phyloP scores from a whole-genome alignment of 768 basidiomycete species.

The Pleurotus eryngii region DNA sequence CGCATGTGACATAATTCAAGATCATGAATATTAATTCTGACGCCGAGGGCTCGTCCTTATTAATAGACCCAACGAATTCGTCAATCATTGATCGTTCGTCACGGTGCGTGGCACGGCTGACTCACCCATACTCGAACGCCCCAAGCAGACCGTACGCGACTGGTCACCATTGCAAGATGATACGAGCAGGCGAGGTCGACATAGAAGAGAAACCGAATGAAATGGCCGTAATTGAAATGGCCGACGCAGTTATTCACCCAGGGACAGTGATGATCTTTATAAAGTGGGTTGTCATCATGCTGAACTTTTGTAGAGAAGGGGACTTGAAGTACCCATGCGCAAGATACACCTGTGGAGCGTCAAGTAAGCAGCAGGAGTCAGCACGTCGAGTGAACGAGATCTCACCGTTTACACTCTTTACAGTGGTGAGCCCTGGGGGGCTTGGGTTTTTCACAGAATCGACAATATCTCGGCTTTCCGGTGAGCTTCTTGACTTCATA shows the following conservation, averaged over 20 bases:
- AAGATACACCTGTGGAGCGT: constrained; percentile 63
- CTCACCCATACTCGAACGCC: constrained; percentile 51
- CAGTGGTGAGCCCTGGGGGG: constrained; percentile 94
- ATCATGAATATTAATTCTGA: constrained; percentile 81
- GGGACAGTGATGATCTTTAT: constrained; percentile 82
- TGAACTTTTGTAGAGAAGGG: background rate
- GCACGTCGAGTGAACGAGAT: constrained; percentile 3
- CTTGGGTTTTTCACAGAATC: constrained; percentile 82
- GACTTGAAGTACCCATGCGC: constrained; percentile 71
- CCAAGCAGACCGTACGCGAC: constrained; percentile 51
- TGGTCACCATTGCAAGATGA: constrained; percentile 80
- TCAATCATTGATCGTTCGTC: background rate
- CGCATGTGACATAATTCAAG: constrained; percentile 79
- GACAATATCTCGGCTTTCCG: constrained; percentile 80
- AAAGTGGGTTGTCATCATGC: background rate
- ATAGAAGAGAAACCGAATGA: constrained; percentile 88
- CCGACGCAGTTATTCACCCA: constrained; percentile 97
- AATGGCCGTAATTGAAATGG: constrained; percentile 84
- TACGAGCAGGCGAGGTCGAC: constrained; percentile 90
- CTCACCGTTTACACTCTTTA: constrained; percentile 77
- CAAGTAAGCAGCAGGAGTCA: background rate
- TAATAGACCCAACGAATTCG: background rate
- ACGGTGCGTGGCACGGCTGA: background rate
- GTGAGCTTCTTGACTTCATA: constrained; percentile 91
- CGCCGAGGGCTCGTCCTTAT: constrained; percentile 64